Conservation (phyloP, 1,139 yeast genomes). For the Magnusiomyces fungicola region DNA sequence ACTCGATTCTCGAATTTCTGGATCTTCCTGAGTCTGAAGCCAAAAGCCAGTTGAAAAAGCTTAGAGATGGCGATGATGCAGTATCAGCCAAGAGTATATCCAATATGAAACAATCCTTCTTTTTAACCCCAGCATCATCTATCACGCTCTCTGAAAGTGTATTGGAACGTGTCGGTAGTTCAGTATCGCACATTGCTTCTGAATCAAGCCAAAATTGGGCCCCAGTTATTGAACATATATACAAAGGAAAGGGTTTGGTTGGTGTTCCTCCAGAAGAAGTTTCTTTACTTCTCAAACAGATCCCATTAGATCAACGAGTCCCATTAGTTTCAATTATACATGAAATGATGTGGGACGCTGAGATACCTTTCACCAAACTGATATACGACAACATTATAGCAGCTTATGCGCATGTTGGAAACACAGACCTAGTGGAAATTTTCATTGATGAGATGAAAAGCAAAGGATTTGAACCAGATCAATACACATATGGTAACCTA, state of each 20-base stretch:
- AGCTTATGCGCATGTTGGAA: conserved; percentile 32
- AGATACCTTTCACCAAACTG: conserved; percentile 20
- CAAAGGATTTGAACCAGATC: conserved; percentile 34
- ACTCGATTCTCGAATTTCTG: conserved; percentile 19
- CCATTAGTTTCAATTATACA: conserved; percentile 21
- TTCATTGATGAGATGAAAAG: conserved; percentile 30
- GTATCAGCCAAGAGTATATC: neutral
- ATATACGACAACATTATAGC: conserved; percentile 29
- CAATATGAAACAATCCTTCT: conserved; percentile 12
- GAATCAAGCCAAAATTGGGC: conserved; percentile 22
- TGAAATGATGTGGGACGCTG: conserved; percentile 25
- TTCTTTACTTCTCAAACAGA: conserved; percentile 21
- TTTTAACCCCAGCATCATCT: conserved; percentile 9
- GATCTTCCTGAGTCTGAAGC: conserved; percentile 14
- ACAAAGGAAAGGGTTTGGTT: conserved; percentile 16
- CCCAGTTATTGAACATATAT: conserved; percentile 19
- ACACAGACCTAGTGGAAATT: conserved; percentile 28
- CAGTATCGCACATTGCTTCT: conserved; percentile 18
- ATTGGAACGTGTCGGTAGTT: conserved; percentile 18
- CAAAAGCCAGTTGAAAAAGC: neutral
- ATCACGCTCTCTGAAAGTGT: conserved; percentile 17
- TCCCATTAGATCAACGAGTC: conserved; percentile 27
- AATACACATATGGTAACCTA: conserved; percentile 40
- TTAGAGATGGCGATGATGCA: neutral
- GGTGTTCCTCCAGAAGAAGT: conserved; percentile 23